Base-by-base conservation (phyloP, 805 yeast genomes). In the Millerago galiae region DNA sequence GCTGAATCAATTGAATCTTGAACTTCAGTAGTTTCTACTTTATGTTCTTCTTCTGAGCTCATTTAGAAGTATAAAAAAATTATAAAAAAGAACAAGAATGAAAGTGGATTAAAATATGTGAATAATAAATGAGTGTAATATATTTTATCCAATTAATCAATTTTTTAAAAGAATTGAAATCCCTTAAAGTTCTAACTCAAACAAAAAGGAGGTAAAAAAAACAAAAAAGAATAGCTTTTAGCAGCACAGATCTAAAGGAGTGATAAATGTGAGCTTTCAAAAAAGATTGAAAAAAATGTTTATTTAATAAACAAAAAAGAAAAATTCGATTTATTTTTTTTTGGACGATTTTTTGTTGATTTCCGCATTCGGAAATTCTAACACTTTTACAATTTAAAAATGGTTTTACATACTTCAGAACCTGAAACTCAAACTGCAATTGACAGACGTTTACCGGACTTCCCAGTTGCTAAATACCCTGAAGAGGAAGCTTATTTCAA, bases 401-500 rank as follows among this genome's bases (percentile, higher is more conserved):
- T 21, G 24, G 24, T 21, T 21, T 21, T 72, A 26, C 79, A 75
- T 48, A 86, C 95, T 0, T 78, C 90, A 1, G 73, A 75, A 14
- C 95, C 95, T 0, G 83, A 79, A 17, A 57, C 85, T 0, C 66
- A 63, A 1, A 61, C 82, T 5, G 97, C 97, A 12, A 85, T 91
- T 35, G 95, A 90, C 60, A 71, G 96, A 42, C 58, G 74, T 2
- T 68, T 81, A 3, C 87, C 87, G 4, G 85, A 78, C 16, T 81
- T 83, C 54, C 93, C 91, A 0, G 84, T 85, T 2, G 96, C 96
- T 0, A 65, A 75, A 16, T 56, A 62, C 2, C 63, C 69, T 8
- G 95, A 83, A 48, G 97, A 90, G 58, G 85, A 82, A 48, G 65
- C 67, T 40, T 91, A 86, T 63, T 91, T 93, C 65, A 66, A 71